Percentiles rank a stretch among this genome's conserved stretches.
Evolutionary conservation across 805 yeast species (phyloP).

Genomic region (Candida ipomoeae): DNA sequence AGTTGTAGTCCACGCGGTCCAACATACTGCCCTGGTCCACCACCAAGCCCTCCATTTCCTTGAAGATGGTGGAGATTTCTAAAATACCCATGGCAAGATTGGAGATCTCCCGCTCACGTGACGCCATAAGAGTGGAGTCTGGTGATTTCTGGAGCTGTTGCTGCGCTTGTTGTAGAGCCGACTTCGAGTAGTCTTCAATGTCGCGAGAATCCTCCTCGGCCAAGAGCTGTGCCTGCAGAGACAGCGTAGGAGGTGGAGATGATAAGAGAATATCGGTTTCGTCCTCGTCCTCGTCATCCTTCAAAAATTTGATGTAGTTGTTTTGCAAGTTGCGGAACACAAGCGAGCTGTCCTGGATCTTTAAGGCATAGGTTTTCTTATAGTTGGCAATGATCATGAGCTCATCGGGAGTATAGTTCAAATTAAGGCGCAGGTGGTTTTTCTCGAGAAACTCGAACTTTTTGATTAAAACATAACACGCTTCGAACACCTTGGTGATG

Average conservation of each 20-base stretch:
- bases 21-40: constrained; percentile 93
- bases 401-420: constrained; percentile 43
- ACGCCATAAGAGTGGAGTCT: constrained; percentile 42
- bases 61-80: constrained; percentile 89
- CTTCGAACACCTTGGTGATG: constrained; percentile 73
- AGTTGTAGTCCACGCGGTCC: constrained; percentile 90
- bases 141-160: constrained; percentile 20
- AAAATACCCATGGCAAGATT: constrained; percentile 90
- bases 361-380: constrained; percentile 78
- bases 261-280: constrained; percentile 16
- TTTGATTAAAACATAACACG: constrained; percentile 72
- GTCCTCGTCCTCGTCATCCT: constrained; percentile 68
- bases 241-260: background rate
- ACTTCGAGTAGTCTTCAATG: constrained; percentile 48
- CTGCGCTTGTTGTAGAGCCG: constrained; percentile 49
- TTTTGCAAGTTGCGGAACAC: constrained; percentile 84
- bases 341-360: constrained; percentile 74
- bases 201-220: constrained; percentile 13
- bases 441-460: constrained; percentile 46
- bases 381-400: constrained; percentile 69
- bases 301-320: constrained; percentile 76
- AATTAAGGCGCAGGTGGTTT: constrained; percentile 40
- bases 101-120: constrained; percentile 85
- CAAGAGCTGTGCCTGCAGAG: constrained; percentile 5
- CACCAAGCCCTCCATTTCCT: constrained; percentile 86